Evolutionary conservation across 805 yeast species (phyloP), one percentile per base, ranked within the genome.

Genomic region (Nakazawaea anatomiae): DNA sequence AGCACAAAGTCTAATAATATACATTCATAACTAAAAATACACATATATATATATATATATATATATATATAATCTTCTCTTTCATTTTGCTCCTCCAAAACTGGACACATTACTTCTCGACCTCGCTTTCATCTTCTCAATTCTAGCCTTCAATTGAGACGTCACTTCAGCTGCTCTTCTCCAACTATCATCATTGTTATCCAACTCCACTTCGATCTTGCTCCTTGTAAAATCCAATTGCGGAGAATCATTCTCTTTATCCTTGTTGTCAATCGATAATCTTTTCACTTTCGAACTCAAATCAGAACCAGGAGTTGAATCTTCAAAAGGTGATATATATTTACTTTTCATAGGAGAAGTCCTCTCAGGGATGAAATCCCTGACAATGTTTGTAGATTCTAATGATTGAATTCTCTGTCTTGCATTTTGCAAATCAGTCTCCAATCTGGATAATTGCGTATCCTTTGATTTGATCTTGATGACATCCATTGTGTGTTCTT

Each of bases 141-240:
- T 90, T 58, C 97, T 72, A 0, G 90, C 95, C 63, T 85, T 87
- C 60, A 90, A 76, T 64, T 87, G 92, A 4, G 82, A 79, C 0
- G 97, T 90, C 10, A 89, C 95, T 58, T 87, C 96, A 0, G 94
- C 91, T 0, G 97, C 96, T 46, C 92, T 78, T 57, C 77, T 80
- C 97, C 97, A 90, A 57, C 87, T 83, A 53, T 84, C 90, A 52
- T 79, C 87, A 44, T 74, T 73, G 41, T 68, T 66, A 52, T 73
- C 79, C 34, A 67, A 58, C 42, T 68, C 75, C 46, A 62, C 62
- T 4, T 65, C 47, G 2, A 61, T 55, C 54, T 55, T 42, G 52
- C 55, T 51, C 54, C 53, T 7, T 48, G 46, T 53, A 49, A 51
- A 46, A 44, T 61, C 63, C 8, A 54, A 42, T n/a, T 40, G 50